Base-by-base conservation (phyloP, 495 filamentous ascomycete genomes). In the Podospora appendiculata region DNA sequence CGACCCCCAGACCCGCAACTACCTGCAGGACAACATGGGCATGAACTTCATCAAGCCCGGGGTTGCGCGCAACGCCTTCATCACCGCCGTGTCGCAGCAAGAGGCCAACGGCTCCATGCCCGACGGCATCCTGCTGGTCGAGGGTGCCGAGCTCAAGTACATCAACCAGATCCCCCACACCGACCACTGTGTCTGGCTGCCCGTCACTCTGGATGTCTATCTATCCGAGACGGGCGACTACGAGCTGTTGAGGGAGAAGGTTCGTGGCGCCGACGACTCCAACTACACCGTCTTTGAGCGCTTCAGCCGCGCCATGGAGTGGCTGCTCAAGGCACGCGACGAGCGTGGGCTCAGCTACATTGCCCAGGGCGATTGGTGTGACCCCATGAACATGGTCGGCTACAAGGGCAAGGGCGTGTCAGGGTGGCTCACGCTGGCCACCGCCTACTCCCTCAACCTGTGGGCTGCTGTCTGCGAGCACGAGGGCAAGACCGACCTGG, bases 341-440 rank as follows among this genome's bases (percentile, higher is more conserved):
- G 51, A 73, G 32, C 74, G 76, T 14, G 78, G 78, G 8, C 67
- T 80, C 35, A 78, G 75, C 63, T 80, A 70, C 64, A 79, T 80
- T 50, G 74, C 74, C 1, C 76, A 80, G 53, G 78, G 78, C 41
- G 78, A 80, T 54, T 80, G 78, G 78, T 80, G 78, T 53, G 78
- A 80, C 53, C 78, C 78, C 42, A 75, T 80, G 70, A 80, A 80
- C 60, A 80, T 80, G 78, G 78, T 79, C 40, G 78, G 78, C 36
- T 76, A 75, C 58, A 78, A 76, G 58, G 76, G 76, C 43, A 70
- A 68, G 38, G 78, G 78, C 17, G 78, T 80, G 25, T 80, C 78
- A 0, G 78, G 76, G 33, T 80, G 78, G 78, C 70, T 79, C 51
- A 80, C 78, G 1, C 63, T 80, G 3, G 78, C 76, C 17, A 79